A percentile compares a stretch with the other conserved stretches of the same genome.
phyloP scores from a whole-genome alignment of 441 rosid species.

The Daphne laureola region DNA sequence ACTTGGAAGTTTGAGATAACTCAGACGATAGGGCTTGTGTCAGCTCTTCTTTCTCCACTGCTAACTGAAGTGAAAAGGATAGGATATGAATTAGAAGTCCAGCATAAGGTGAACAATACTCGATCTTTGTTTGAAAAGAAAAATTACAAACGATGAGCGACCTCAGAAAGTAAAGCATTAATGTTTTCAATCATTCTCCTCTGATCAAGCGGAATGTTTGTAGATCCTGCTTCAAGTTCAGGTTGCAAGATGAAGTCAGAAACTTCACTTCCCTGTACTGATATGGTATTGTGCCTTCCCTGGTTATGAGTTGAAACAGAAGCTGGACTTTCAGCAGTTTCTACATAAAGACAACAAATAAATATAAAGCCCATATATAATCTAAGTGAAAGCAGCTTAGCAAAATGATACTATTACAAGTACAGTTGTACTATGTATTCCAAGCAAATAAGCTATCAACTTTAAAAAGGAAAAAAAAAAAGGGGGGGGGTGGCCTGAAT shows the following conservation, averaged over 20 bases:
- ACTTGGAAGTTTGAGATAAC: constrained; percentile 58
- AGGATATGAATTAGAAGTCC: constrained; percentile 7
- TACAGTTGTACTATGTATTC: background rate
- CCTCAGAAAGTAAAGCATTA: constrained; percentile 70
- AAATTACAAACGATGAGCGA: constrained; percentile 15
- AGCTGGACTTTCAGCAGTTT: constrained; percentile 34
- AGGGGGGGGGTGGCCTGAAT: too few species aligned
- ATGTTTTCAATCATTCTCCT: constrained; percentile 69
- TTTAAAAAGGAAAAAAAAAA: too few species aligned
- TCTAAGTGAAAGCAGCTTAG: constrained; percentile 7
- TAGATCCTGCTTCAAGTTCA: constrained; percentile 47
- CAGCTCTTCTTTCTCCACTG: constrained; percentile 87
- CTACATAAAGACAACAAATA: constrained; percentile 13
- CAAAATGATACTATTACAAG: background rate
- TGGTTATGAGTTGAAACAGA: constrained; percentile 22
- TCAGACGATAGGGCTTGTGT: constrained; percentile 68
- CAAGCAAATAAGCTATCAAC: too few species aligned
- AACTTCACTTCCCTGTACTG: constrained; percentile 30
- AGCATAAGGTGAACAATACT: constrained; percentile 10
- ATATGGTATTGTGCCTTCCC: constrained; percentile 27
- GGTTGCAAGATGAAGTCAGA: constrained; percentile 27
- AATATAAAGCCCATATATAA: constrained; percentile 14
- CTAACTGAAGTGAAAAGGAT: constrained; percentile 44
- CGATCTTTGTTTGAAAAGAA: background rate
- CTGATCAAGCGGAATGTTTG: constrained; percentile 74